These are phyloP conservation scores for Fusarium sp. DNA, from an alignment of 2,329 filamentous ascomycete genomes.

Conservation along the genomic window DNA sequence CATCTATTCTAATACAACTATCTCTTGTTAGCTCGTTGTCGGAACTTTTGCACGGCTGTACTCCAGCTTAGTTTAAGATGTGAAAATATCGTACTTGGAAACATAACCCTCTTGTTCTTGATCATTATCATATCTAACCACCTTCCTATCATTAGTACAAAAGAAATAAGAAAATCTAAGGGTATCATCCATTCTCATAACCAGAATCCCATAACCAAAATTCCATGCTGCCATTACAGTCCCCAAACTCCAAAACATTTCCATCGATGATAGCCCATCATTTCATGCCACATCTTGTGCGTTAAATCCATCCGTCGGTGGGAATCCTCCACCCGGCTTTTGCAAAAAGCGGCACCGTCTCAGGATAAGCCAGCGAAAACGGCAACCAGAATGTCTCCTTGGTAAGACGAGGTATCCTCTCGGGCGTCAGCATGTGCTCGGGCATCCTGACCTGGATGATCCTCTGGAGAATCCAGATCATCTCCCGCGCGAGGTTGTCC, in stretches of 20 bases:
- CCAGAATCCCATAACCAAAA: conserved; percentile 20
- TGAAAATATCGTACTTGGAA: background rate
- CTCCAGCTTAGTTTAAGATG: background rate
- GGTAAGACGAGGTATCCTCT: conserved; percentile 43
- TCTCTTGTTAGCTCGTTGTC: no score
- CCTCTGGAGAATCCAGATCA: conserved; percentile 54
- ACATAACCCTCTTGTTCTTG: background rate
- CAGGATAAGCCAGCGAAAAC: conserved; percentile 50
- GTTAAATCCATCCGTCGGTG: conserved; percentile 24
- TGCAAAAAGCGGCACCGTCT: conserved; percentile 49
- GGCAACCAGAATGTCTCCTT: conserved; percentile 51
- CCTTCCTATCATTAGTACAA: conserved; percentile 8
- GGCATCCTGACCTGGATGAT: conserved; percentile 43
- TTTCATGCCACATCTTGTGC: background rate
- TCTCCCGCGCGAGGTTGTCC: conserved; percentile 47
- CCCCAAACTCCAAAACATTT: conserved; percentile 26
- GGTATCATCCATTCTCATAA: conserved; percentile 34
- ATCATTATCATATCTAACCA: conserved; percentile 1
- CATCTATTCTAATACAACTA: no score
- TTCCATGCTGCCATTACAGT: background rate
- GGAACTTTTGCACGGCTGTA: no score
- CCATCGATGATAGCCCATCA: background rate
- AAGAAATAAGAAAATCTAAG: conserved; percentile 28
- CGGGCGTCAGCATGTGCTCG: conserved; percentile 41
- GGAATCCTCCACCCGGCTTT: conserved; percentile 49